phyloP scores from a whole-genome alignment of 331 rosid genomes.

The Spiraea crenata region DNA sequence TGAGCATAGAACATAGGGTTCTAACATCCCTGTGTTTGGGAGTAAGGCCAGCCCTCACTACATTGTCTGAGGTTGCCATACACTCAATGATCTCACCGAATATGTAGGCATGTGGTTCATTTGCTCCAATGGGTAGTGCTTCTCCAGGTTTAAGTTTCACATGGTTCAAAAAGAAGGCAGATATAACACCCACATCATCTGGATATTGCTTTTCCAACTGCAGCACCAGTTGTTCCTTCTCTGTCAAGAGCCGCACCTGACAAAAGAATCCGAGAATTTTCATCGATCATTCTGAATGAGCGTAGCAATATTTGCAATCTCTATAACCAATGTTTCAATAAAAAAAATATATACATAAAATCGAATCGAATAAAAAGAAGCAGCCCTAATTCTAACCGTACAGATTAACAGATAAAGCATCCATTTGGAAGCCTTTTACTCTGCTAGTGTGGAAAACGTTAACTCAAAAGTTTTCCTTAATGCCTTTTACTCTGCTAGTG shows the following conservation, averaged over 20 bases:
- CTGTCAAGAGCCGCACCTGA: constrained; percentile 77
- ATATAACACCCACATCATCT: constrained; percentile 75
- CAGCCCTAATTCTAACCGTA: too few relatives aligned
- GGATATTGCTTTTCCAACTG: constrained; percentile 82
- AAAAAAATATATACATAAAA: neutral
- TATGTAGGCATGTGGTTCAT: constrained; percentile 91
- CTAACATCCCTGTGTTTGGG: constrained; percentile 80
- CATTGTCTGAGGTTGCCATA: constrained; percentile 99
- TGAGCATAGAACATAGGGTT: constrained; percentile 94
- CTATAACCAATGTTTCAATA: neutral
- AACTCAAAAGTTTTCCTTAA: too few relatives aligned
- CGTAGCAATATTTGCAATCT: neutral
- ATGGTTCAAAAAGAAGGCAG: constrained; percentile 83
- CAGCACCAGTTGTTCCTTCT: constrained; percentile 73
- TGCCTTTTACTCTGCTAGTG: too few relatives aligned
- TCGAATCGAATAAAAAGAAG: neutral
- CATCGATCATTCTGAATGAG: neutral
- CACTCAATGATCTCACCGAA: constrained; percentile 85
- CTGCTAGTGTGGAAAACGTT: too few relatives aligned
- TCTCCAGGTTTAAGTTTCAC: constrained; percentile 89
- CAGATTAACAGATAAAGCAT: neutral
- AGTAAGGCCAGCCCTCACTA: constrained; percentile 93
- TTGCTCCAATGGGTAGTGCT: constrained; percentile 78
- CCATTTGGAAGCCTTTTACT: neutral
- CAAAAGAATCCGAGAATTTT: neutral